These are phyloP conservation scores for Neodidymelliopsis sp. DNA, from an alignment of 2,329 filamentous ascomycete species.

Conservation along the genomic window DNA sequence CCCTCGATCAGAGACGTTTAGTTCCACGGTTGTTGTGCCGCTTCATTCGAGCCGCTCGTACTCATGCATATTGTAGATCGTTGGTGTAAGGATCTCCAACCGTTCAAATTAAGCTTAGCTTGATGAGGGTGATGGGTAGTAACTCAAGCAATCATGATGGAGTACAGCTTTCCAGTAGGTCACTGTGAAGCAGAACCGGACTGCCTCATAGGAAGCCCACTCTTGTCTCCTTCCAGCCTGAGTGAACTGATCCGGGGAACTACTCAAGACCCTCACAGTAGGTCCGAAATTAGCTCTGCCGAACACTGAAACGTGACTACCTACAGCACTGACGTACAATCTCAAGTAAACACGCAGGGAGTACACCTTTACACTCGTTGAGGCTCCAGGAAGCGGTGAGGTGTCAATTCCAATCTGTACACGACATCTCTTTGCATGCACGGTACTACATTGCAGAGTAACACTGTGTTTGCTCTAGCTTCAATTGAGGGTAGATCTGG, in stretches of 20 bases:
- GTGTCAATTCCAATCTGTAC: background rate
- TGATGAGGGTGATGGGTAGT: background rate
- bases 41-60: conserved; percentile 1
- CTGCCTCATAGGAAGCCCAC: background rate
- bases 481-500: background rate
- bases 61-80: conserved; percentile 11
- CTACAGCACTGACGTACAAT: background rate
- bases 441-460: conserved; percentile 1
- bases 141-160: background rate
- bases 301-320: background rate
- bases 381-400: conserved; percentile 1
- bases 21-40: conserved; percentile 1
- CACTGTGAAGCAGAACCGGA: background rate
- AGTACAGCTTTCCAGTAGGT: background rate
- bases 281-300: conserved; percentile 3
- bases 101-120: background rate
- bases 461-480: background rate
- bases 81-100: conserved; percentile 4
- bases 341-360: background rate
- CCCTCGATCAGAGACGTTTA: conserved; percentile 1
- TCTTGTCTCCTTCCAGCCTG: background rate
- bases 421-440: background rate
- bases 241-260: background rate
- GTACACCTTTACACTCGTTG: background rate
- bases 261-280: background rate